Base-by-base conservation (phyloP, 2,329 filamentous ascomycete species). In the Talaromyces sp. region DNA sequence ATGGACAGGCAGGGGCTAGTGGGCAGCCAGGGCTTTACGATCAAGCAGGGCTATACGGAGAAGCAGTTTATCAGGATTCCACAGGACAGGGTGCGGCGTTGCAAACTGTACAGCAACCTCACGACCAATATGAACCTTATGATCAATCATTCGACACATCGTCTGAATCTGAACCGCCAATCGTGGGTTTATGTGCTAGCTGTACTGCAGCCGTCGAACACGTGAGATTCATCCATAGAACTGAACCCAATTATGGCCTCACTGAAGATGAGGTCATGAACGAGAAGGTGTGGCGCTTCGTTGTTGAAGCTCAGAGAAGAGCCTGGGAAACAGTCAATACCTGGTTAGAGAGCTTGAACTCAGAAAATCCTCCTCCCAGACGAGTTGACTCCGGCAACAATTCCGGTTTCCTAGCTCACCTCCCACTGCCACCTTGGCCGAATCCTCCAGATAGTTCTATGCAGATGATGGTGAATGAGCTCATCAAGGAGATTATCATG, bases 151-250 rank as follows among this genome's bases (percentile, higher is more conserved):
- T 33, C 2, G 5, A 25, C 17, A 5, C 7, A 4, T n/a, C 39
- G 6, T 5, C 19, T 15, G 1, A 10, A 1, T 28, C 19, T 5
- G 39, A 21, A 7, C 22, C n/a, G 13, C 17, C 15, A 4, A 45
- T 59, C 7, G 17, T 22, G n/a, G 57, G 57, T 13, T 15, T 59
- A 19, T 59, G 57, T 48, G 35, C 25, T 1, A 7, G 6, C n/a
- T 59, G 57, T 19, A 45, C 43, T 1, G 4, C 19, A 7, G 17
- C 17, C 2, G 52, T 35, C 1, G 21, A 37, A 25, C 9, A 37
- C 17, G 15, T 59, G 52, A 21, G 21, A 10, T 9, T 15, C 6
- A 51, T 59, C 9, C 36, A 50, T 9, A 35, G 40, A 10, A 41
- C 43, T n/a, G 19, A 40, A 7, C 57, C 57, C 5, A 19, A 41